Evolutionary conservation across 306 rosid species (phyloP).

Genomic region (Clitoria ternatea): DNA sequence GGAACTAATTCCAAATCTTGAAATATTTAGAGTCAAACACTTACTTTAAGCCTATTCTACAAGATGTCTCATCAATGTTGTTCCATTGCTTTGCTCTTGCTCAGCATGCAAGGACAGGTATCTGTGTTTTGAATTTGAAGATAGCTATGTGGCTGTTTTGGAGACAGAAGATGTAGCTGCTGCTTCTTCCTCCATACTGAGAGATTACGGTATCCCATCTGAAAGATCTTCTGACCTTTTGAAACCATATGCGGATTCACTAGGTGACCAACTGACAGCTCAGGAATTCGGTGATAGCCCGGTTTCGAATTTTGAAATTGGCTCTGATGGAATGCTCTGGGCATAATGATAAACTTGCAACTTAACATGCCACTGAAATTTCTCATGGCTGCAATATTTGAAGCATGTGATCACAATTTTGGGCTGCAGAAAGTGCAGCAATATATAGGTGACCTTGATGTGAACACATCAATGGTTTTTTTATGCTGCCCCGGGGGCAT

Average conservation of each 20-base stretch:
- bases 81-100: slow-evolving; percentile 27
- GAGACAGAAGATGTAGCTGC: slow-evolving; percentile 66
- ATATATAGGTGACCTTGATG: slow-evolving; percentile 1
- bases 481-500: not conserved
- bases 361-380: not conserved
- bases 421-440: slow-evolving; percentile 14
- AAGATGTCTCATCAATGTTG: slow-evolving; percentile 26
- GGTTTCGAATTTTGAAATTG: slow-evolving; percentile 69
- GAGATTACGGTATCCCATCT: slow-evolving; percentile 78
- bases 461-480: slow-evolving; percentile 8
- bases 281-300: slow-evolving; percentile 59
- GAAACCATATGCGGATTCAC: slow-evolving; percentile 63
- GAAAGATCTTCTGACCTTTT: slow-evolving; percentile 81
- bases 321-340: slow-evolving; percentile 76
- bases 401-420: slow-evolving; percentile 26
- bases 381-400: not conserved
- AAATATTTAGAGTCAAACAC: no score
- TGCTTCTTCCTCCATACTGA: slow-evolving; percentile 64
- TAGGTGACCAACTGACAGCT: slow-evolving; percentile 34
- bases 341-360: slow-evolving; percentile 47
- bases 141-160: slow-evolving; percentile 69
- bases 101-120: slow-evolving; percentile 79
- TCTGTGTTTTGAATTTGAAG: slow-evolving; percentile 85
- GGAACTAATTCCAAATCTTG: no score
- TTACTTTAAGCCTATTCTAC: no score